Conservation (phyloP, 257 asterid genomes). For the Petunia axillaris region DNA sequence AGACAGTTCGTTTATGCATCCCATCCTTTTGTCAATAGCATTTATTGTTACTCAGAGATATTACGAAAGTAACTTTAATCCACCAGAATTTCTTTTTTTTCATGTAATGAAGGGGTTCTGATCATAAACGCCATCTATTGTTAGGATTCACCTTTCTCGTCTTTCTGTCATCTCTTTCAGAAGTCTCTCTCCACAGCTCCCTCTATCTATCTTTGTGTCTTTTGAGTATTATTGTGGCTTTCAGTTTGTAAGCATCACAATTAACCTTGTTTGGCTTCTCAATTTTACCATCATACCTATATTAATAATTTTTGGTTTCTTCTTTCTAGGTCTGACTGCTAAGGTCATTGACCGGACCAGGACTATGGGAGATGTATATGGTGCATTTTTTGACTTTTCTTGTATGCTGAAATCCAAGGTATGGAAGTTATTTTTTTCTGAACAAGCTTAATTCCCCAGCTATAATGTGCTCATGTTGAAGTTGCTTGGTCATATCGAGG, state of each 20-base stretch:
- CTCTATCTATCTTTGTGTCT: not conserved
- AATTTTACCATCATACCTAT: not conserved
- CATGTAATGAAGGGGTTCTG: not conserved
- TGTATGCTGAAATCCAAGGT: conserved; percentile 90
- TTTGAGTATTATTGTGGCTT: conserved; percentile 4
- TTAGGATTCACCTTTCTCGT: conserved; percentile 8
- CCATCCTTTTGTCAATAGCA: not conserved
- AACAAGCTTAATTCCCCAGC: conserved; percentile 12
- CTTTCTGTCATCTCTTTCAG: not conserved
- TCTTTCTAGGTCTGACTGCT: conserved; percentile 83
- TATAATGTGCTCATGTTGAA: not conserved
- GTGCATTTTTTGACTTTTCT: conserved; percentile 88
- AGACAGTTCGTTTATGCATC: not conserved
- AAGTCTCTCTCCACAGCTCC: not conserved
- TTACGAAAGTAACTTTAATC: not conserved
- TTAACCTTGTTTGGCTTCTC: conserved; percentile 18
- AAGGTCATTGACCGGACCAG: conserved; percentile 77
- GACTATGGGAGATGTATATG: conserved; percentile 85
- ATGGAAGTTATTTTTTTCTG: conserved; percentile 33
- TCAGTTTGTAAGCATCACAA: not conserved
- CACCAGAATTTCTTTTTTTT: not conserved
- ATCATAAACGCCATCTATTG: not conserved
- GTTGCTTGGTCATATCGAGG: conserved; percentile 1
- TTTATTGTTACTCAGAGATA: not conserved
- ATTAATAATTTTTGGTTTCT: conserved; percentile 26